These are phyloP conservation scores for Bipolaris victoriae DNA, from an alignment of 2,329 filamentous ascomycete genomes.

Conservation along the genomic window DNA sequence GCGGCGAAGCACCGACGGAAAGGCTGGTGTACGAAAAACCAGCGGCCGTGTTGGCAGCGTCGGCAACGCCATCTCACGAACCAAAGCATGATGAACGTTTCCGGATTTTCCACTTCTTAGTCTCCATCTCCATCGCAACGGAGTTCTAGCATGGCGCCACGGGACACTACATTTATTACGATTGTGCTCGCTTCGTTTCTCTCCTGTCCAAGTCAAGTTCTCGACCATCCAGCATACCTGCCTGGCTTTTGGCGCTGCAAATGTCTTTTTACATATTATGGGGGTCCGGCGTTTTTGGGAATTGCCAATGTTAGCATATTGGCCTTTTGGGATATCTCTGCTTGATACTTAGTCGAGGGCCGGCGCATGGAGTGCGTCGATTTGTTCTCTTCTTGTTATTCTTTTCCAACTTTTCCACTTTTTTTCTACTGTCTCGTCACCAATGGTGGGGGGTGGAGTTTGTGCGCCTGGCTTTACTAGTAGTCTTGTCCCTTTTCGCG, in stretches of 20 bases:
- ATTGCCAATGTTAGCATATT: slow-evolving; percentile 21
- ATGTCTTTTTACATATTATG: slow-evolving; percentile 13
- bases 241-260: slow-evolving; percentile 18
- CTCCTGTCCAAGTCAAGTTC: slow-evolving; percentile 17
- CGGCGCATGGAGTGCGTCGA: slow-evolving; percentile 23
- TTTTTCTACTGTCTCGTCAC: slow-evolving; percentile 11
- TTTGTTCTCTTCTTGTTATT: not conserved
- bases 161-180: slow-evolving; percentile 6
- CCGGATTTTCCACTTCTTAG: slow-evolving; percentile 12
- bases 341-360: slow-evolving; percentile 18
- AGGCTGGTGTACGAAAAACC: slow-evolving; percentile 58
- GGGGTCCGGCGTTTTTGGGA: slow-evolving; percentile 38
- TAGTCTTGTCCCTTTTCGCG: slow-evolving; percentile 32
- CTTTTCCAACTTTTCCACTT: slow-evolving; percentile 14
- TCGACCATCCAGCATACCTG: slow-evolving; percentile 21
- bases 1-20: slow-evolving; percentile 56
- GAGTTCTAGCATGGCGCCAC: slow-evolving; percentile 15
- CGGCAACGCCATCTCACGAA: slow-evolving; percentile 41
- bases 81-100: slow-evolving; percentile 35
- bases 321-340: slow-evolving; percentile 19
- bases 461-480: slow-evolving; percentile 22
- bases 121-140: slow-evolving; percentile 17
- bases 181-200: slow-evolving; percentile 17
- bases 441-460: slow-evolving; percentile 12
- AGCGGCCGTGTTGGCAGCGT: slow-evolving; percentile 58